Conservation (phyloP, 176 grass and related monocot species). For the Oryza meridionalis region DNA sequence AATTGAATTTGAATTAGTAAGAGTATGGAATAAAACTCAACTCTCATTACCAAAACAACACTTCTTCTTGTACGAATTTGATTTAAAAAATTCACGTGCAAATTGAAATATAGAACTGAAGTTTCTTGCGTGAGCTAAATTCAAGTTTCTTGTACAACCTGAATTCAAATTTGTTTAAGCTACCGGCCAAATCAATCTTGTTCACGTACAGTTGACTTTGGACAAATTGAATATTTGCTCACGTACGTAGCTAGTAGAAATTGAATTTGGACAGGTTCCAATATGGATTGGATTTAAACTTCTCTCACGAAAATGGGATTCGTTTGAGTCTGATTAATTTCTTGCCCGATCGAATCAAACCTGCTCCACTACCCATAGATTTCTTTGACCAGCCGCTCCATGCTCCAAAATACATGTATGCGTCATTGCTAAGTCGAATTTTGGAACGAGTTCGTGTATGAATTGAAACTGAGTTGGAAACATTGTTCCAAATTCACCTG, state of each 20-base stretch:
- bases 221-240: not conserved
- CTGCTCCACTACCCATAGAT: not conserved
- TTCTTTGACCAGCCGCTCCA: not conserved
- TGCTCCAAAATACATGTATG: not conserved
- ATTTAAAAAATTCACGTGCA: not conserved
- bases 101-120: not conserved
- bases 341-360: not conserved
- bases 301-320: not conserved
- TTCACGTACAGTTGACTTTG: not conserved
- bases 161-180: not conserved
- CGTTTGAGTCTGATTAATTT: not conserved
- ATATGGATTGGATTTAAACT: not conserved
- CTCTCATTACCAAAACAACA: not conserved
- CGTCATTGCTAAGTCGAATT: not conserved
- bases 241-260: not conserved
- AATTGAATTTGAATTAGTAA: not conserved
- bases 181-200: not conserved
- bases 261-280: not conserved
- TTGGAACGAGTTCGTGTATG: not conserved
- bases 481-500: not conserved
- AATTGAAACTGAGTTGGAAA: not conserved
- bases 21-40: not conserved
- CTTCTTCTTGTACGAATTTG: not conserved
- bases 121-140: not conserved
- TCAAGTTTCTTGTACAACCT: not conserved